phyloP scores from a whole-genome alignment of 2,329 filamentous ascomycete species.

The Hymenoscyphus repandus region DNA sequence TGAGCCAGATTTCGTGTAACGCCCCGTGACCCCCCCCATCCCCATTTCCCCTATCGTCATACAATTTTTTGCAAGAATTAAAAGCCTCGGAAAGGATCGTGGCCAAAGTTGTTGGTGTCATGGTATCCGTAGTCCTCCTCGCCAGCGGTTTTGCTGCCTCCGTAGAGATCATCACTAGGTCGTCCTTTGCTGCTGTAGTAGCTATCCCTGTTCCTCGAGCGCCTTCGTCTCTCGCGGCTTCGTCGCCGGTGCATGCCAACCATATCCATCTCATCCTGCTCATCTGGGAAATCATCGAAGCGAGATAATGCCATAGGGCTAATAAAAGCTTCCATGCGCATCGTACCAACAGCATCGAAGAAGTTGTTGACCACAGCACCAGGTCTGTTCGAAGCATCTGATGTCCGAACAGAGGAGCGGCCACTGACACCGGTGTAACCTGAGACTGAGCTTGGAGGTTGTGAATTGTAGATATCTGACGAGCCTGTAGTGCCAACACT shows the following conservation, averaged over 20 bases:
- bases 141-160: constrained; percentile 40
- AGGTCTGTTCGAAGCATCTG: constrained; percentile 28
- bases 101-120: constrained; percentile 37
- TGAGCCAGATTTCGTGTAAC: constrained; percentile 1
- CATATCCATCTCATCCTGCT: constrained; percentile 30
- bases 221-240: constrained; percentile 25
- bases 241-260: constrained; percentile 22
- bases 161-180: constrained; percentile 45
- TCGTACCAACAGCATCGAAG: constrained; percentile 83
- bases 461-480: constrained; percentile 56
- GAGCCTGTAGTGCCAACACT: constrained; percentile 54
- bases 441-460: constrained; percentile 39
- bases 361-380: constrained; percentile 43
- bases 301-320: constrained; percentile 45
- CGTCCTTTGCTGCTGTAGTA: constrained; percentile 23
- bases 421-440: constrained; percentile 37
- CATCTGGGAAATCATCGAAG: constrained; percentile 29
- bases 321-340: constrained; percentile 97
- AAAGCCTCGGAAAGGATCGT: constrained; percentile 60
- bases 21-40: neutral
- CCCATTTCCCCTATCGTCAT: neutral
- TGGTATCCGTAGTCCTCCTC: constrained; percentile 47
- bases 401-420: constrained; percentile 30
- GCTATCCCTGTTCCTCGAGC: constrained; percentile 28
- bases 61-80: constrained; percentile 27